A percentile compares a stretch with the other conserved stretches of the same genome.
These are phyloP conservation scores for Carex littledalei DNA, from an alignment of 176 grass and related monocot genomes.

Conservation along the genomic window DNA sequence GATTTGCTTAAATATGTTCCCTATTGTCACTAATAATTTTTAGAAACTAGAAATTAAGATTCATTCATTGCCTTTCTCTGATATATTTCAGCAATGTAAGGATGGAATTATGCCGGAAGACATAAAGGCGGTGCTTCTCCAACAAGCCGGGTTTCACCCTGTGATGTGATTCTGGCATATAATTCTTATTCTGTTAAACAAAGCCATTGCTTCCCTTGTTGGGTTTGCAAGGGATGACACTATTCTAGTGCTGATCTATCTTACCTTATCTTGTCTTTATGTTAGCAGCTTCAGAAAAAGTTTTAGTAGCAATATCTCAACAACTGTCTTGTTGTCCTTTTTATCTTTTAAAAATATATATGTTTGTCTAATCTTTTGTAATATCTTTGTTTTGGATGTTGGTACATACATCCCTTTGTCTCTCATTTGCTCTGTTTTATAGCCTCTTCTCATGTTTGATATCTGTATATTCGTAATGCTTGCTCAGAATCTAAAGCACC, in stretches of 20 bases:
- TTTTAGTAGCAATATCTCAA: conserved; percentile 3
- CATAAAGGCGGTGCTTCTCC: conserved; percentile 82
- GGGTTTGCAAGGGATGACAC: not conserved
- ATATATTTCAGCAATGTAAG: conserved; percentile 65
- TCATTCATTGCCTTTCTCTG: not conserved
- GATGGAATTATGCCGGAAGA: conserved; percentile 77
- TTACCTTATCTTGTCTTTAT: conserved; percentile 9
- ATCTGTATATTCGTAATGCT: not conserved
- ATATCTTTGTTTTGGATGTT: conserved; percentile 5
- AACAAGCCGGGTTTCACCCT: conserved; percentile 54
- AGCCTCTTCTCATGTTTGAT: not conserved
- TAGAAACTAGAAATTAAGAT: not conserved
- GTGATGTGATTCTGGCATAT: conserved; percentile 25
- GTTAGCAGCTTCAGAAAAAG: not conserved
- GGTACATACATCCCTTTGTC: not conserved
- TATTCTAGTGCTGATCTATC: conserved; percentile 11
- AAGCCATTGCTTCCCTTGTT: conserved; percentile 15
- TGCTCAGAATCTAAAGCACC: not conserved
- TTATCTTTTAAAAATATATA: not conserved
- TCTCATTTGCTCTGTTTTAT: conserved; percentile 3
- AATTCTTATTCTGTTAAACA: conserved; percentile 1
- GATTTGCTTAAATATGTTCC: not conserved
- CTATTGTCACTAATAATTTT: not conserved
- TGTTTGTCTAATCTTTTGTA: conserved; percentile 11
- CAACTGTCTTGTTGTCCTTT: not conserved